These are phyloP conservation scores for Wickerhamomyces chambardii DNA, from an alignment of 805 yeast genomes.

Conservation along the genomic window DNA sequence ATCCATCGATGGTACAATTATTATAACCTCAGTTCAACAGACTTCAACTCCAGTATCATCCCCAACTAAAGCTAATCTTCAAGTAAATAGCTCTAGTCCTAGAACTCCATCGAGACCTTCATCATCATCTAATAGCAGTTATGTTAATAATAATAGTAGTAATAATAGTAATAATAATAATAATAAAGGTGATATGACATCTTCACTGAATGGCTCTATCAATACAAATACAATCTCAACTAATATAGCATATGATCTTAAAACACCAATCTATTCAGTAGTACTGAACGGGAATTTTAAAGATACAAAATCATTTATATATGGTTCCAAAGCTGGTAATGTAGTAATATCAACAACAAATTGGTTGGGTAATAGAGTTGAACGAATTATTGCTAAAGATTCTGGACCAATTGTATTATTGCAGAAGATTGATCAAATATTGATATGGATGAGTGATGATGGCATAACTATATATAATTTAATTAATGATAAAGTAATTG, in stretches of 20 bases:
- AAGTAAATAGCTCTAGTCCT: no score
- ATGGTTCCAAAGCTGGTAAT: constrained; percentile 89
- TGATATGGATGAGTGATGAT: constrained; percentile 77
- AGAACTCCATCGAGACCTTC: no score
- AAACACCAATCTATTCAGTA: constrained; percentile 83
- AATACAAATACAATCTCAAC: constrained; percentile 5
- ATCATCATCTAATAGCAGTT: no score
- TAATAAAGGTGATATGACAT: no score
- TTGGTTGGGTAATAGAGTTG: constrained; percentile 83
- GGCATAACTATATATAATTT: constrained; percentile 69
- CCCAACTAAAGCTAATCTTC: no score
- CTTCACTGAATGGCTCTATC: constrained; percentile 36
- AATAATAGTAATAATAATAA: no score
- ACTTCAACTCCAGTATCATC: no score
- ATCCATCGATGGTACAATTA: constrained; percentile 90
- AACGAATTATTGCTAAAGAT: constrained; percentile 49
- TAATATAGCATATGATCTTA: constrained; percentile 69
- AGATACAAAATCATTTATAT: constrained; percentile 54
- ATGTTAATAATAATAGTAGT: no score
- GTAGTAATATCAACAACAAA: constrained; percentile 65
- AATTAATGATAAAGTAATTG: constrained; percentile 36
- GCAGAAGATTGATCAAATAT: constrained; percentile 49
- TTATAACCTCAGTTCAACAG: constrained; percentile 55
- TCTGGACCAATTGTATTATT: constrained; percentile 68
- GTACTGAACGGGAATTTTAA: constrained; percentile 66